These are phyloP conservation scores for Bruguiera gymnorhiza DNA, from an alignment of 345 rosid species.

Conservation along the genomic window DNA sequence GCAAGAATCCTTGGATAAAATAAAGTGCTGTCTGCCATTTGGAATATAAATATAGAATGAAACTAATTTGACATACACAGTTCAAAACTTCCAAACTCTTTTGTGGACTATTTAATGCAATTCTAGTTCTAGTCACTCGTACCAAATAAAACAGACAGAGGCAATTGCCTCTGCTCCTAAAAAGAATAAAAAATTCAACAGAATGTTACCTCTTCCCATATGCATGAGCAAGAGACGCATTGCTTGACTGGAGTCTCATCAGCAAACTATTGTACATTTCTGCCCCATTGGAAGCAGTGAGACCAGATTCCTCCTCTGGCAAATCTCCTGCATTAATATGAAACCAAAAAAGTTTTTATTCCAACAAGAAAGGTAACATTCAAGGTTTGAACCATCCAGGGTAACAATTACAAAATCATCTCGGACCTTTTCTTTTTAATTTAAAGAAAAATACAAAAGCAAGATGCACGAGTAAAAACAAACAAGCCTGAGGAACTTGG, in stretches of 20 bases:
- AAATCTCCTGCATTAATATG: slow-evolving; percentile 26
- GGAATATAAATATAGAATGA: no score
- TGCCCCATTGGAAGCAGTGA: slow-evolving; percentile 37
- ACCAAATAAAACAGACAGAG: neutral
- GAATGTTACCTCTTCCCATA: slow-evolving; percentile 49
- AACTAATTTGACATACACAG: no score
- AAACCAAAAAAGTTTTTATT: slow-evolving; percentile 5
- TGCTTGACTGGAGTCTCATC: slow-evolving; percentile 43
- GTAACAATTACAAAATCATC: neutral
- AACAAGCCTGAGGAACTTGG: neutral
- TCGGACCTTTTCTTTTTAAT: neutral
- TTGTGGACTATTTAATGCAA: no score
- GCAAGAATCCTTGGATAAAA: no score
- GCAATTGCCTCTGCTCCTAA: neutral
- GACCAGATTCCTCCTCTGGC: slow-evolving; percentile 24
- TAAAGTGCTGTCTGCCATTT: no score
- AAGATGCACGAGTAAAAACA: neutral
- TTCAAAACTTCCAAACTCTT: no score
- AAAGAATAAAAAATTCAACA: neutral
- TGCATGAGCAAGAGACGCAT: slow-evolving; percentile 43
- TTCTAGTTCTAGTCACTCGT: no score
- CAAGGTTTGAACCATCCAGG: no score
- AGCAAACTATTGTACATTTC: slow-evolving; percentile 46
- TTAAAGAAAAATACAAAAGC: neutral
- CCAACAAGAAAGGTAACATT: neutral